Percentiles rank a stretch among this genome's conserved stretches.
These are phyloP conservation scores for Rhodotorula taiwanensis DNA, from an alignment of 768 basidiomycete species.

Conservation along the genomic window DNA sequence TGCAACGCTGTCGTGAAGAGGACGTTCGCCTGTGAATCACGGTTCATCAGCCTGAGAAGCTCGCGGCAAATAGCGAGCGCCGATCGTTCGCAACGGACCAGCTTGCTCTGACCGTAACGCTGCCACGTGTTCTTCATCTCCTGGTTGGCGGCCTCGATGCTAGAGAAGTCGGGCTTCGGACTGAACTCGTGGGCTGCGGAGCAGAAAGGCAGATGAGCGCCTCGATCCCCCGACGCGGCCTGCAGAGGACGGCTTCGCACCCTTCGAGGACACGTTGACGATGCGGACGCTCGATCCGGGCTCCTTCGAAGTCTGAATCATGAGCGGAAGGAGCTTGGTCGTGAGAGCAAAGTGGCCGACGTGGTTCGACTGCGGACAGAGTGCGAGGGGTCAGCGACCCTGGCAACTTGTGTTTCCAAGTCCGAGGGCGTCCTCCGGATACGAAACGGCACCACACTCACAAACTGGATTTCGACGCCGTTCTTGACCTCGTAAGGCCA, in stretches of 20 bases:
- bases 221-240: too few relatives aligned
- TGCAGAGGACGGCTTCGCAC: not conserved
- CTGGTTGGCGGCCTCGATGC: constrained; percentile 19
- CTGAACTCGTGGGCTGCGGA: constrained; percentile 7
- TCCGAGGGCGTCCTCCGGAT: too few relatives aligned
- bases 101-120: constrained; percentile 21
- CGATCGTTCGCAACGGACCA: not conserved
- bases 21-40: constrained; percentile 15
- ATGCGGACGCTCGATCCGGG: constrained; percentile 20
- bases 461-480: constrained; percentile 33
- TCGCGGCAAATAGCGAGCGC: too few relatives aligned
- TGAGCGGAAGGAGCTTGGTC: constrained; percentile 27
- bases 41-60: too few relatives aligned
- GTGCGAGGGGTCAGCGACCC: not conserved
- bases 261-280: constrained; percentile 25
- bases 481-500: constrained; percentile 35
- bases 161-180: constrained; percentile 15
- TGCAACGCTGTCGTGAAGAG: constrained; percentile 17
- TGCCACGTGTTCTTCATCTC: constrained; percentile 11
- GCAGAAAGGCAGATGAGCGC: too few relatives aligned
- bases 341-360: constrained; percentile 39
- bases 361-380: constrained; percentile 33
- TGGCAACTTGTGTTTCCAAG: not conserved
- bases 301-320: constrained; percentile 34
- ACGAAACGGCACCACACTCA: not conserved